Percentiles rank a stretch among this genome's conserved stretches.
These are phyloP conservation scores for Colletotrichum sp. DNA, from an alignment of 2,329 filamentous ascomycete species.

Conservation along the genomic window DNA sequence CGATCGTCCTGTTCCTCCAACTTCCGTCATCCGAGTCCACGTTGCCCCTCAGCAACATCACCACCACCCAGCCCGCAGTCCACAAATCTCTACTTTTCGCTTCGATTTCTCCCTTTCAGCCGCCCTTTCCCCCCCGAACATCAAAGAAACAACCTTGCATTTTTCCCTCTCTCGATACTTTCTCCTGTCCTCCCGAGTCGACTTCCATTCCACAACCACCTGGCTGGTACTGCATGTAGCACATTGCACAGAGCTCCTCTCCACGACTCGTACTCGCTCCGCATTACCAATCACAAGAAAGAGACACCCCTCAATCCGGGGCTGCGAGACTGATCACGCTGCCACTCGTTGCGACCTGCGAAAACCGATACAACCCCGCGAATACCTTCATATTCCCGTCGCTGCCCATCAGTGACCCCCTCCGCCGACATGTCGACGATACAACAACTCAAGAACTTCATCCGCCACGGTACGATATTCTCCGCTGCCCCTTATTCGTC, in stretches of 20 bases:
- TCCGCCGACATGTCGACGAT: slow-evolving; percentile 68
- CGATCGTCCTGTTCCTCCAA: slow-evolving; percentile 15
- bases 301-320: neutral
- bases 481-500: neutral
- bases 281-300: slow-evolving; percentile 13
- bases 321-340: slow-evolving; percentile 1
- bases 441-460: slow-evolving; percentile 97
- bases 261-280: slow-evolving; percentile 10
- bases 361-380: neutral
- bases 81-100: slow-evolving; percentile 13
- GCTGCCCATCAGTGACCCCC: neutral
- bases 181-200: neutral
- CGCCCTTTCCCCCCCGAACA: neutral
- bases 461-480: slow-evolving; percentile 77
- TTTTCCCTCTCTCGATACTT: neutral
- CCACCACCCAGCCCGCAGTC: slow-evolving; percentile 3
- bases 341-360: neutral
- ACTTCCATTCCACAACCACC: neutral
- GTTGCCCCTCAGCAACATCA: slow-evolving; percentile 18
- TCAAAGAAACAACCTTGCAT: slow-evolving; percentile 8
- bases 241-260: neutral
- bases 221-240: neutral
- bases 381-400: neutral
- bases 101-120: slow-evolving; percentile 13
- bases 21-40: slow-evolving; percentile 21